Conservation (phyloP, 805 yeast species). For the Yamadazyma kitorensis region DNA sequence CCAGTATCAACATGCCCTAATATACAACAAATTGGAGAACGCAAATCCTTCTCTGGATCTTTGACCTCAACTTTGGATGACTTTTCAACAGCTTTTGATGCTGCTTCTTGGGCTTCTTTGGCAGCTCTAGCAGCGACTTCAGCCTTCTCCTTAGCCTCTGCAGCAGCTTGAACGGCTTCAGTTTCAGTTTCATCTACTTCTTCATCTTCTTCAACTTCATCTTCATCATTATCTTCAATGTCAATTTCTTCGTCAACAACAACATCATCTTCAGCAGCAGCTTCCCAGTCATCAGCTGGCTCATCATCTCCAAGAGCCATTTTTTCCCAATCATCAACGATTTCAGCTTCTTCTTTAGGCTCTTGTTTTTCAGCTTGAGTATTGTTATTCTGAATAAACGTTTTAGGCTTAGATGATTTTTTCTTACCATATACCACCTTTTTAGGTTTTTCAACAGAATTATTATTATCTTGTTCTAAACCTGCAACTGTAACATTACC, state of each 20-base stretch:
- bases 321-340: conserved; percentile 86
- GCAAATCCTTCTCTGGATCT: conserved; percentile 54
- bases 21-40: conserved; percentile 99
- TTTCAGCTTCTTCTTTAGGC: conserved; percentile 46
- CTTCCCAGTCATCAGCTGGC: conserved; percentile 50
- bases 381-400: conserved; percentile 19
- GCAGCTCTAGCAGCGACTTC: conserved; percentile 25
- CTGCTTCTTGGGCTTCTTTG: conserved; percentile 27
- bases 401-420: conserved; percentile 52
- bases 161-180: conserved; percentile 28
- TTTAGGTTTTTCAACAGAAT: conserved; percentile 47
- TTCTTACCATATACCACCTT: conserved; percentile 70
- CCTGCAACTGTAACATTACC: conserved; percentile 74
- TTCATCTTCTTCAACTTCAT: conserved; percentile 29
- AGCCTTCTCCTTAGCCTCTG: conserved; percentile 23
- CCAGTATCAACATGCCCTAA: conserved; percentile 99
- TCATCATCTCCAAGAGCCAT: conserved; percentile 56
- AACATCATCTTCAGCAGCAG: conserved; percentile 29
- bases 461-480: conserved; percentile 40
- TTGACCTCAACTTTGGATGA: conserved; percentile 28
- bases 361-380: conserved; percentile 15
- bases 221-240: conserved; percentile 28
- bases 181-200: conserved; percentile 27
- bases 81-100: conserved; percentile 22
- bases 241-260: conserved; percentile 22